Base-by-base conservation (phyloP, 2,329 filamentous ascomycete species). In the Bimuria novae-zelandiae region DNA sequence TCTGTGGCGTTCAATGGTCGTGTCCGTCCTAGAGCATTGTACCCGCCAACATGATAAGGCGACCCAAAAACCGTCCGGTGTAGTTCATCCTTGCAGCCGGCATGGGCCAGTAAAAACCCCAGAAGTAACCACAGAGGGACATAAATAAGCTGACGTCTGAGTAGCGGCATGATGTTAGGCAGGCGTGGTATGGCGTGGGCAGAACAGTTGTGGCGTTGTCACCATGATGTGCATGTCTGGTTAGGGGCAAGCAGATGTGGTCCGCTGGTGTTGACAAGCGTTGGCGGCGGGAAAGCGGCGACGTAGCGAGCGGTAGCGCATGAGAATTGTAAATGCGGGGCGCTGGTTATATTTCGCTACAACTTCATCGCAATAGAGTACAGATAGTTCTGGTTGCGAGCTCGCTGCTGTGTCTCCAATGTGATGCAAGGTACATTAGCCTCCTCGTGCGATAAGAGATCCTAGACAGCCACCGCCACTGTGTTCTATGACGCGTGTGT, bases 101-200 rank as follows among this genome's bases (percentile, higher is more conserved):
- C 21, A 25, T 23, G 19, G 7, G 29, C 43, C 1, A 36, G 5
- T 1, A 46, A 32, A 19, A 46, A 46, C 12, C 43, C 43, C 14
- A 46, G 12, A 3, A 46, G 19, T n/a, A 46, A 14, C 4, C 30
- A 35, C 7, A 36, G 7, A 7, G 43, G 43, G 14, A 46, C 16
- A 16, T 36, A 10, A 2, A 46, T 17, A 25, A 46, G 21, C 21
- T 25, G 43, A 46, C 43, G 43, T 32, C 43, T 46, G 21, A 46
- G 43, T 10, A 22, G 43, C 30, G 21, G 17, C 43, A 46, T 46
- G 19, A 30, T 46, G 10, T 35, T 19, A 19, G n/a, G 12, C 21
- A 25, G 14, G 43, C 29, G 35, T 35, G 42, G 42, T 12, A 7
- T 30, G 25, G 4, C 14, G 3, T 23, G 29, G 35, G 14, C 6